These are phyloP conservation scores for Arthroderma sp. DNA, from an alignment of 2,329 filamentous ascomycete species.

Conservation along the genomic window DNA sequence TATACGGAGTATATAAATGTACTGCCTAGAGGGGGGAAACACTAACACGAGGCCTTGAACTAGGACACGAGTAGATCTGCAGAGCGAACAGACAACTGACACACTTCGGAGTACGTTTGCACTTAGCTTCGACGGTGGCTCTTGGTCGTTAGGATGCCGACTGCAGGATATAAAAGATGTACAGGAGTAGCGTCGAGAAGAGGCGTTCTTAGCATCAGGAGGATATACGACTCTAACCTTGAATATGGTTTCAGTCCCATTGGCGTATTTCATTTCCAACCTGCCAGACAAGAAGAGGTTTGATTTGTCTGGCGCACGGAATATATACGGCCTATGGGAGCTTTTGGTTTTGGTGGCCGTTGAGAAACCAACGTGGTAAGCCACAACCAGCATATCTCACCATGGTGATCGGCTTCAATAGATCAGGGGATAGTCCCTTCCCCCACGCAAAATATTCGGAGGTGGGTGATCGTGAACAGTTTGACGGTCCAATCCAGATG, in stretches of 20 bases:
- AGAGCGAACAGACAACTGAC: background rate
- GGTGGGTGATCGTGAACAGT: background rate
- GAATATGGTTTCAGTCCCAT: no score
- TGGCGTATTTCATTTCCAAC: no score
- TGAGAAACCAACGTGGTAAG: background rate
- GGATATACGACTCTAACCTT: background rate
- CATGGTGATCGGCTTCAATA: background rate
- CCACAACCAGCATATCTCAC: background rate
- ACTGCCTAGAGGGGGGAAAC: background rate
- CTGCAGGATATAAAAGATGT: background rate
- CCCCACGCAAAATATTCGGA: background rate
- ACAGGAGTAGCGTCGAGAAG: background rate
- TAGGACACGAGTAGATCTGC: background rate
- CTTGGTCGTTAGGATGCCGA: background rate
- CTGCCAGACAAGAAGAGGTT: no score
- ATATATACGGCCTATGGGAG: background rate
- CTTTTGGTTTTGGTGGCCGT: background rate
- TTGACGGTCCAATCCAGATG: background rate
- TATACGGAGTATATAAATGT: background rate
- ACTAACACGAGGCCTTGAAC: background rate
- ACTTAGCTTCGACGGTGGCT: background rate
- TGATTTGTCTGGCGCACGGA: no score
- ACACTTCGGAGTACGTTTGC: background rate
- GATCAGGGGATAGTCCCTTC: background rate
- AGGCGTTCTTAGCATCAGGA: background rate